phyloP scores from a whole-genome alignment of 192 early-diverging fungal species.

The Dispira simplex region DNA sequence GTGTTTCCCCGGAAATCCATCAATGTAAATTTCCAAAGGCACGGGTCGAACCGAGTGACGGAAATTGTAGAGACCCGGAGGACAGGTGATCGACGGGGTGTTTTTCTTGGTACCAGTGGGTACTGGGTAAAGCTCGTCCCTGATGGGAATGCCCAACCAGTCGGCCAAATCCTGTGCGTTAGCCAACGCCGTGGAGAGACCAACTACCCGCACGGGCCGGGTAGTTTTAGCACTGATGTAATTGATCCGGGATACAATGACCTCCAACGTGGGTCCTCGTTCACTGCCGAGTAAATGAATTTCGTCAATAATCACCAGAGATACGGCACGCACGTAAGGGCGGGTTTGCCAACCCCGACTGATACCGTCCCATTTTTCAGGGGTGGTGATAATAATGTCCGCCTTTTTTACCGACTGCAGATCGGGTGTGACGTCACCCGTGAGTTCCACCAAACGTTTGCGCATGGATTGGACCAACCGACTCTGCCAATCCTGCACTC shows the following conservation, averaged over 20 bases:
- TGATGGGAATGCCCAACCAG: constrained; percentile 81
- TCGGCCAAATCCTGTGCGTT: constrained; percentile 92
- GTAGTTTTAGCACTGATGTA: constrained; percentile 75
- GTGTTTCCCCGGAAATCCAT: constrained; percentile 91
- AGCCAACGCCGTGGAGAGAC: constrained; percentile 90
- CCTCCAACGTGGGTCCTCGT: constrained; percentile 92
- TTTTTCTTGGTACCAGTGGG: neutral
- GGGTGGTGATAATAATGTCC: constrained; percentile 97
- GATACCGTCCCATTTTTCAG: constrained; percentile 98
- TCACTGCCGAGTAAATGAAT: constrained; percentile 95
- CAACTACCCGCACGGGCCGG: constrained; percentile 76
- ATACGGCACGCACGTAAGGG: constrained; percentile 74
- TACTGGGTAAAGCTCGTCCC: constrained; percentile 6
- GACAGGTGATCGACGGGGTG: neutral
- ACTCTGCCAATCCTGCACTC: constrained; percentile 74
- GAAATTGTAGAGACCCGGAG: constrained; percentile 84
- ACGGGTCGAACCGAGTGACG: constrained; percentile 93
- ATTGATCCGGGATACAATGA: constrained; percentile 97
- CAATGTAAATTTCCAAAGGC: constrained; percentile 93
- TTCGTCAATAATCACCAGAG: constrained; percentile 94
- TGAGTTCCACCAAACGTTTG: constrained; percentile 81
- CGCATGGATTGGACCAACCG: constrained; percentile 56
- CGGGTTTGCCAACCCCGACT: constrained; percentile 85
- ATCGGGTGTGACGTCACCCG: constrained; percentile 92
- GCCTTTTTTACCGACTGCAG: constrained; percentile 66